These are phyloP conservation scores for Bauhinia variegata DNA, from an alignment of 306 rosid species.

Conservation along the genomic window DNA sequence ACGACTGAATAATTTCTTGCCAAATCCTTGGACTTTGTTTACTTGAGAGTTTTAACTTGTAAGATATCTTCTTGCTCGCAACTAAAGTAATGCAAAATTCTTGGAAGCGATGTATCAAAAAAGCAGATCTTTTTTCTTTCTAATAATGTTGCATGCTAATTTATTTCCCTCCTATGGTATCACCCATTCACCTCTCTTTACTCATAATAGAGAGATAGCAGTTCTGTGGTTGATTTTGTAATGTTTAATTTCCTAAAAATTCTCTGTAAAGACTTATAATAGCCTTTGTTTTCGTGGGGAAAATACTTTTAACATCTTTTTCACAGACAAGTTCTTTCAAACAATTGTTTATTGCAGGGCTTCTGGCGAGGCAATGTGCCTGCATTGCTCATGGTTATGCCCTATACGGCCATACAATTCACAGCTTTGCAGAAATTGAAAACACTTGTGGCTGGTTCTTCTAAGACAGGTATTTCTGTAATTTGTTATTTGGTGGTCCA, in stretches of 20 bases:
- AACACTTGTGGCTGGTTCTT: conserved; percentile 87
- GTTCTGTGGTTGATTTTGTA: conserved; percentile 12
- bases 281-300: background rate
- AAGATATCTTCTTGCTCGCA: background rate
- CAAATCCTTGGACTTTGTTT: background rate
- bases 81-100: background rate
- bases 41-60: background rate
- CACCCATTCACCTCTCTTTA: too few species aligned
- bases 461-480: conserved; percentile 63
- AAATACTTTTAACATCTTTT: background rate
- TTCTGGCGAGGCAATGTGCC: conserved; percentile 99
- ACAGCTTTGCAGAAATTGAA: conserved; percentile 81
- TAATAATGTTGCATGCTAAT: too few species aligned
- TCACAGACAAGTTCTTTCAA: background rate
- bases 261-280: background rate
- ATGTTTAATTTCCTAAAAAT: background rate
- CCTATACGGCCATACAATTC: conserved; percentile 91
- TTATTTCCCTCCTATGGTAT: too few species aligned
- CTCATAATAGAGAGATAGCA: too few species aligned
- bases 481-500: conserved; percentile 20
- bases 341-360: conserved; percentile 56
- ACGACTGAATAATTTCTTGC: background rate
- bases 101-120: too few species aligned
- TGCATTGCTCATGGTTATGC: conserved; percentile 98
- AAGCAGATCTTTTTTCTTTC: too few species aligned